A percentile compares a stretch with the other conserved stretches of the same genome.
Conservation (phyloP, 2,329 filamentous ascomycete species). For the Verticillium longisporum region DNA sequence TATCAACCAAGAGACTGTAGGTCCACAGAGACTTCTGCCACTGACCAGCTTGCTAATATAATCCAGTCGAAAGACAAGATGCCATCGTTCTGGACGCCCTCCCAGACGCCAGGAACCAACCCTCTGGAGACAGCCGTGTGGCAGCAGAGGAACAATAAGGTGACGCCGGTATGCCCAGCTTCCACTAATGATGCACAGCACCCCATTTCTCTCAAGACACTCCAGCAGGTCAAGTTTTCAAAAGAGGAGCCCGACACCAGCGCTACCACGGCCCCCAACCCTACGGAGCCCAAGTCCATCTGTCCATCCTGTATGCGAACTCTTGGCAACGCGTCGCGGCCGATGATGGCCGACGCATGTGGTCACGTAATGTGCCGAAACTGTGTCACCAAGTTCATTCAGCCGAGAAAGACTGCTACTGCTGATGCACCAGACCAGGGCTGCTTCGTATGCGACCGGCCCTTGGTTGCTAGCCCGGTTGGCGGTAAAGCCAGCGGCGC, state of each 20-base stretch:
- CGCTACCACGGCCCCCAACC: slow-evolving; percentile 26
- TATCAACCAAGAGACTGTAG: slow-evolving; percentile 66
- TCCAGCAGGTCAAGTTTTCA: slow-evolving; percentile 71
- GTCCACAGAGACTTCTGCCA: slow-evolving; percentile 2
- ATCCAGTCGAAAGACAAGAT: slow-evolving; percentile 31
- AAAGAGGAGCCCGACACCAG: slow-evolving; percentile 52
- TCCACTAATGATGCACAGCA: slow-evolving; percentile 63
- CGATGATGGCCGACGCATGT: slow-evolving; percentile 78
- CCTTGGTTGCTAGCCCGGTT: slow-evolving; percentile 41
- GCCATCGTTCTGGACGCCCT: slow-evolving; percentile 90
- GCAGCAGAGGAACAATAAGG: slow-evolving; percentile 53
- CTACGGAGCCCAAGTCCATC: slow-evolving; percentile 26
- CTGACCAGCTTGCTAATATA: background rate
- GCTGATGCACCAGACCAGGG: slow-evolving; percentile 29
- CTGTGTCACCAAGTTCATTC: slow-evolving; percentile 80
- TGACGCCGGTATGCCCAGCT: slow-evolving; percentile 68
- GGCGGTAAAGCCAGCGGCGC: slow-evolving; percentile 27
- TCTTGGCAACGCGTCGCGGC: slow-evolving; percentile 74
- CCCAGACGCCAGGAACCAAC: slow-evolving; percentile 58
- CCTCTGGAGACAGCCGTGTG: slow-evolving; percentile 13
- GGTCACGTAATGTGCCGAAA: slow-evolving; percentile 86
- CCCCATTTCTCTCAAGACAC: slow-evolving; percentile 66
- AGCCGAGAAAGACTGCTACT: slow-evolving; percentile 35
- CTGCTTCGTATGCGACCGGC: slow-evolving; percentile 84
- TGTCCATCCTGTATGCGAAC: slow-evolving; percentile 85